A percentile compares a stretch with the other conserved stretches of the same genome.
phyloP scores from a whole-genome alignment of 768 basidiomycete species.

The Trametes punicea region DNA sequence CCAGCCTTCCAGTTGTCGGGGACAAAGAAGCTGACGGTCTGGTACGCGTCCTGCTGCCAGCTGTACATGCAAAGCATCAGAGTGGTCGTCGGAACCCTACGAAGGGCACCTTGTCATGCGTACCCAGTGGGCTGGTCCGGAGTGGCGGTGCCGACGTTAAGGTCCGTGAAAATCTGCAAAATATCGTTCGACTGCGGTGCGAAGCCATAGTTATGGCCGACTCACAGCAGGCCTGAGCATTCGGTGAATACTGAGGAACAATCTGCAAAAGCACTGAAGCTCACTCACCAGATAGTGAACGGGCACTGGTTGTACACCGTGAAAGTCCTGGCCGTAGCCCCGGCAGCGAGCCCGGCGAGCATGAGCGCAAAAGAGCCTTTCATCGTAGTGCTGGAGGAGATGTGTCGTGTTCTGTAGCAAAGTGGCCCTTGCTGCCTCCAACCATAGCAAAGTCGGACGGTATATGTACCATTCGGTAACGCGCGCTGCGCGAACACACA shows the following conservation, averaged over 20 bases:
- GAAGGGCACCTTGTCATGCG: background rate
- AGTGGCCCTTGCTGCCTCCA: background rate
- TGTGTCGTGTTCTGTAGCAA: background rate
- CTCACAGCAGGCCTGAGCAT: conserved; percentile 32
- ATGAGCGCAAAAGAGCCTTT: conserved; percentile 8
- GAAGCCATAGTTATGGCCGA: background rate
- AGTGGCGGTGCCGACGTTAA: conserved; percentile 29
- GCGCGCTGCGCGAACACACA: background rate
- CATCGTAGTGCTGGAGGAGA: conserved; percentile 11
- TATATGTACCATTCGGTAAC: background rate
- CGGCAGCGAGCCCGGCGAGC: conserved; percentile 8
- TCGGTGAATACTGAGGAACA: background rate
- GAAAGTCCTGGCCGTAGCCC: conserved; percentile 29
- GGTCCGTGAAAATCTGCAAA: conserved; percentile 32
- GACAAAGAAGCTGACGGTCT: conserved; percentile 32
- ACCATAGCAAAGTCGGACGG: background rate
- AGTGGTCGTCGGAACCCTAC: background rate
- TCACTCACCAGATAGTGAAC: conserved; percentile 39
- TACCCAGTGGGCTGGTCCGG: conserved; percentile 33
- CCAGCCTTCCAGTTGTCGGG: conserved; percentile 40
- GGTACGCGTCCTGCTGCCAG: conserved; percentile 27
- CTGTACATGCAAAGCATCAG: conserved; percentile 16
- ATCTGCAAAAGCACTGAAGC: background rate
- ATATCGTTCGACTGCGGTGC: background rate
- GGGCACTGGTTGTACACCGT: conserved; percentile 42